Percentiles rank a stretch among this genome's conserved stretches.
Conservation (phyloP, 108 stramenopile genomes). For the Skeletonema tropicum region DNA sequence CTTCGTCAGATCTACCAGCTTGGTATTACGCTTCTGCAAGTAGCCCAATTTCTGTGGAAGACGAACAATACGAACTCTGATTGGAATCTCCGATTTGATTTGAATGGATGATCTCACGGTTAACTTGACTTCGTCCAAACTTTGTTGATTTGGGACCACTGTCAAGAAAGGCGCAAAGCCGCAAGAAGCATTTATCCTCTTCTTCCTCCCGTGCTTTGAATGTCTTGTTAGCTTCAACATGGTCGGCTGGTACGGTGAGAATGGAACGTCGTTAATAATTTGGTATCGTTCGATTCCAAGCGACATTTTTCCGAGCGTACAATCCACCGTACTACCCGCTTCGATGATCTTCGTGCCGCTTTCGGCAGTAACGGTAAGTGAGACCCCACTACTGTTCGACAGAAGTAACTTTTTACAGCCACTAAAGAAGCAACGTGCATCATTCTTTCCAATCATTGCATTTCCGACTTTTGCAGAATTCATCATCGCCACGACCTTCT, state of each 20-base stretch:
- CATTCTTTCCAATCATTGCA: background rate
- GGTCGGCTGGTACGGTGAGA: background rate
- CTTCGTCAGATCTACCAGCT: slow-evolving; percentile 18
- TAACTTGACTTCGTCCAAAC: background rate
- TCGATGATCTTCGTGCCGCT: background rate
- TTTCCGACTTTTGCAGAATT: background rate
- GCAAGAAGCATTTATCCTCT: background rate
- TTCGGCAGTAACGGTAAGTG: background rate
- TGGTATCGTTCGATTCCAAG: background rate
- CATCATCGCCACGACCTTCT: background rate
- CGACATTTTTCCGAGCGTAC: background rate
- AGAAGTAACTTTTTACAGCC: slow-evolving; percentile 1
- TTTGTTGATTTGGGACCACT: slow-evolving; percentile 2
- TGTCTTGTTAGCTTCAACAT: background rate
- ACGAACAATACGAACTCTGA: slow-evolving; percentile 19
- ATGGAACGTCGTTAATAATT: background rate
- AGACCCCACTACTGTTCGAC: background rate
- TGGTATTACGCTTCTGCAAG: background rate
- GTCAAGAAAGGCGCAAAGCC: background rate
- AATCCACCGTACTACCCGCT: background rate
- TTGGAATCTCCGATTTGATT: background rate
- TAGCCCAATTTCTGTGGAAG: background rate
- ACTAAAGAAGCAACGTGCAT: background rate
- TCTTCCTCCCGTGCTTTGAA: background rate
- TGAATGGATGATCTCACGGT: background rate